Percentiles rank a stretch among this genome's conserved stretches.
These are phyloP conservation scores for Periconia sp. DNA, from an alignment of 2,329 filamentous ascomycete species.

Conservation along the genomic window DNA sequence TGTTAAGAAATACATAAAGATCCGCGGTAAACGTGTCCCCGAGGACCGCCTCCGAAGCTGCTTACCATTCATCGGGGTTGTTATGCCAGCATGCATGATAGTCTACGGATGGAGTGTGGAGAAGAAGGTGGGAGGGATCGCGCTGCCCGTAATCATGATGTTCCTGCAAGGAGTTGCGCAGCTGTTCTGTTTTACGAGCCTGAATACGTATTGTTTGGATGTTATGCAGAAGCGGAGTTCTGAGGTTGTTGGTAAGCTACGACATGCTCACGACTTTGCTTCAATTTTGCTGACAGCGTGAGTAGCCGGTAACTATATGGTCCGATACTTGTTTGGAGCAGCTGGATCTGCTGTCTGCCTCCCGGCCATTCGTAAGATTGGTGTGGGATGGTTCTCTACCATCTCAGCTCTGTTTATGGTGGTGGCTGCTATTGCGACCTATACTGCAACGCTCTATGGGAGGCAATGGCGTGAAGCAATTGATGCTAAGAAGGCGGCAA, in stretches of 20 bases:
- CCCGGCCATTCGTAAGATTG: constrained; percentile 74
- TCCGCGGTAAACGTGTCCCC: constrained; percentile 66
- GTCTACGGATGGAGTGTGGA: constrained; percentile 72
- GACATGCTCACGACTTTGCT: background rate
- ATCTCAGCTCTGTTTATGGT: constrained; percentile 67
- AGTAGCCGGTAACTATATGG: constrained; percentile 75
- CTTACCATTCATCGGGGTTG: constrained; percentile 61
- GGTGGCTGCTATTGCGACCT: constrained; percentile 52
- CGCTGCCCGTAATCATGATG: constrained; percentile 72
- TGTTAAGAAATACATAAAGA: constrained; percentile 69
- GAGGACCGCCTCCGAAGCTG: constrained; percentile 68
- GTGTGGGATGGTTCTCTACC: constrained; percentile 82
- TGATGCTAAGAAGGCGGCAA: constrained; percentile 55
- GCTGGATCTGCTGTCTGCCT: constrained; percentile 73
- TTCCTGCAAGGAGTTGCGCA: constrained; percentile 77
- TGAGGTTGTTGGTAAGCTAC: constrained; percentile 65
- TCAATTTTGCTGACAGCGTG: background rate
- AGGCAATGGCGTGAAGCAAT: constrained; percentile 60
- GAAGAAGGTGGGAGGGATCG: constrained; percentile 60
- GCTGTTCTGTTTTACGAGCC: constrained; percentile 74
- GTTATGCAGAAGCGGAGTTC: constrained; percentile 75
- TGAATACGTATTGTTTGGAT: constrained; percentile 84
- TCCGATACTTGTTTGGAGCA: constrained; percentile 77
- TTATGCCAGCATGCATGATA: constrained; percentile 68
- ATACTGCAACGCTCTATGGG: constrained; percentile 59